Evolutionary conservation across 768 basidiomycete species (phyloP).

Genomic region (Rhizopogon salebrosus): DNA sequence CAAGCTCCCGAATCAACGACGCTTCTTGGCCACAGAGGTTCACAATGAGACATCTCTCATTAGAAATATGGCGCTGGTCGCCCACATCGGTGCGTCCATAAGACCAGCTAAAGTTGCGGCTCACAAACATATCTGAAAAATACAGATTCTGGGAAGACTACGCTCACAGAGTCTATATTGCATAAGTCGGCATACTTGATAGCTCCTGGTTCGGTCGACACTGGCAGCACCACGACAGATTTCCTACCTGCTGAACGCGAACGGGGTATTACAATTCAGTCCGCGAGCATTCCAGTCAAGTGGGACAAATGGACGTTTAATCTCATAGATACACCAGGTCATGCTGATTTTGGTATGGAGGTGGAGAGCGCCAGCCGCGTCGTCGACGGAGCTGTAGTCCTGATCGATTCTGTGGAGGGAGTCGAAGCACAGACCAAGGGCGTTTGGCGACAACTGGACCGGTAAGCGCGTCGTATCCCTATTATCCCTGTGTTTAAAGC

Average conservation of each 20-base stretch:
- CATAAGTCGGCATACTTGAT: conserved; percentile 69
- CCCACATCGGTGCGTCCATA: conserved; percentile 66
- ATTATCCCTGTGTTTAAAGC: background rate
- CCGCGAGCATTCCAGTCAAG: conserved; percentile 83
- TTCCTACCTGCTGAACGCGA: conserved; percentile 87
- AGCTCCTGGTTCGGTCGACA: conserved; percentile 78
- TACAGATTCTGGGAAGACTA: conserved; percentile 85
- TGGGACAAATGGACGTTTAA: conserved; percentile 87
- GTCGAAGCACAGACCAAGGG: conserved; percentile 88
- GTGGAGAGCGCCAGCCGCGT: conserved; percentile 91
- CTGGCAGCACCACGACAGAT: conserved; percentile 87
- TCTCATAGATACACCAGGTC: conserved; percentile 86
- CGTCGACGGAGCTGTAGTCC: conserved; percentile 82
- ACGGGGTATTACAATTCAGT: conserved; percentile 88
- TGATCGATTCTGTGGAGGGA: conserved; percentile 88
- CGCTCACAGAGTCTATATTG: conserved; percentile 82
- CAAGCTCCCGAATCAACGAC: conserved; percentile 10
- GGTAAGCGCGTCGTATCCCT: conserved; percentile 43
- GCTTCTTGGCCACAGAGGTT: conserved; percentile 18
- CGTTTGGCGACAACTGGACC: conserved; percentile 83
- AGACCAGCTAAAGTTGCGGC: background rate
- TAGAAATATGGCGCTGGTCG: conserved; percentile 84
- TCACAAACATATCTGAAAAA: background rate
- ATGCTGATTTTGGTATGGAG: conserved; percentile 96
- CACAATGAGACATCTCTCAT: conserved; percentile 34